Conservation (phyloP, 495 filamentous ascomycete genomes). For the Podospora conica region DNA sequence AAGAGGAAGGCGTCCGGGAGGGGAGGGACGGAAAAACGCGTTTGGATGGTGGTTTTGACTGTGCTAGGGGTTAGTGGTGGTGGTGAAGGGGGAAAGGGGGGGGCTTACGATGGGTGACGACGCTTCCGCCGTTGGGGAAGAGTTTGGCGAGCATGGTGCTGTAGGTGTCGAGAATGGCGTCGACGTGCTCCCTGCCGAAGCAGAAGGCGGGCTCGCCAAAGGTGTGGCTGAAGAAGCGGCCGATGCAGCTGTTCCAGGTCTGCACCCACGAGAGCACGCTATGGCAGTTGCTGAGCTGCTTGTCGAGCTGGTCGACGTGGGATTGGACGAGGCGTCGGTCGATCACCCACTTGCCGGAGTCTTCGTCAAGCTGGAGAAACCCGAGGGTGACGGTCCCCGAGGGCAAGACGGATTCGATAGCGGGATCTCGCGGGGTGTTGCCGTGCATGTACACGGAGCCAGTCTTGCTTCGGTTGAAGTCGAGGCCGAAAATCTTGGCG, state of each 20-base stretch:
- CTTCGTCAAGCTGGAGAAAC: conserved; percentile 52
- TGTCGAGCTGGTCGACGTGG: conserved; percentile 57
- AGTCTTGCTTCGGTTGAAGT: conserved; percentile 57
- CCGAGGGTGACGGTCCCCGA: conserved; percentile 57
- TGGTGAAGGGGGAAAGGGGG: background rate
- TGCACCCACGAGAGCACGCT: conserved; percentile 60
- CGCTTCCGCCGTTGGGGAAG: conserved; percentile 28
- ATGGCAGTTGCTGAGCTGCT: conserved; percentile 46
- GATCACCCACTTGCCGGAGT: conserved; percentile 52
- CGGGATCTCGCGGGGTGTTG: conserved; percentile 14
- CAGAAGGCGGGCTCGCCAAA: conserved; percentile 60
- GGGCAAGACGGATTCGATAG: conserved; percentile 37
- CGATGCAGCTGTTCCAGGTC: conserved; percentile 60
- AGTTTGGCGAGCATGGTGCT: conserved; percentile 49
- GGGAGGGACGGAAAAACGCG: conserved; percentile 47
- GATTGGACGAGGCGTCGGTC: conserved; percentile 55
- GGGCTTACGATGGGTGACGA: conserved; percentile 30
- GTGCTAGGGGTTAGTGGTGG: background rate
- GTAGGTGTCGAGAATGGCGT: conserved; percentile 55
- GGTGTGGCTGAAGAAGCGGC: conserved; percentile 59
- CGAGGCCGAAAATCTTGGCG: conserved; percentile 49
- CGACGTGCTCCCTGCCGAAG: conserved; percentile 57
- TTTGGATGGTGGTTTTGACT: conserved; percentile 47
- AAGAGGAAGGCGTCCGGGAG: conserved; percentile 63
- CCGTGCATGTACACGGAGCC: conserved; percentile 47